Evolutionary conservation across 495 filamentous ascomycete species (phyloP), one percentile per base, ranked within the genome.

Genomic region (Talaromyces stipitatus): DNA sequence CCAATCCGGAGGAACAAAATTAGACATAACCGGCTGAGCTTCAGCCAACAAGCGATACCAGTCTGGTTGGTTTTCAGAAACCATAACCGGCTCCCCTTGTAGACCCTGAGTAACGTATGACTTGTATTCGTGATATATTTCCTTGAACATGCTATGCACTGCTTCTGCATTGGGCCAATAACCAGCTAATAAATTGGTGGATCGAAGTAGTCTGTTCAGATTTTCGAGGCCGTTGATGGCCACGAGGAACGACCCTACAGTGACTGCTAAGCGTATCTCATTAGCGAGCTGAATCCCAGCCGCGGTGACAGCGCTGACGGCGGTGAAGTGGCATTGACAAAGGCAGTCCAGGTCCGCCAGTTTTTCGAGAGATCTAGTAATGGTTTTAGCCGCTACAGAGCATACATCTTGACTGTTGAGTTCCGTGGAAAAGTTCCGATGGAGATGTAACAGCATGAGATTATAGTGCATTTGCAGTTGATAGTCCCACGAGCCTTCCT

Each of bases 401-500:
- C 33, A 36, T 36, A 36, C 33, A 36, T 36, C 33, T n/a, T 36
- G 33, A n/a, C 33, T 36, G 14, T 36, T 3, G 33, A 36, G 33
- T 0, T n/a, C 33, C 0, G 33, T 36, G 4, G 33, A 4, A 36
- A 16, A 36, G 16, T 36, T 36, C 10, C 53, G 56, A 29, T 64
- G 56, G 4, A 62, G 50, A 20, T 62, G 57, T 23, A 64, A 32
- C 3, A 64, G 45, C 9, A 54, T 32, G 14, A 62, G 33, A 36
- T 63, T 63, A 46, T 63, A 66, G 32, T 60, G 56, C 33, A 66
- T 18, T 9, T 58, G 62, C 7, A 66, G 55, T 26, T 59, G 57
- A 11, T n/a, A 28, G 10, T n/a, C n/a, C 64, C 64, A 66, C 16
- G 33, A 16, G 14, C 16, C 5, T 36, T 36, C 33, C 14, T 36